A percentile compares a stretch with the other conserved stretches of the same genome.
Conservation (phyloP, 2,329 filamentous ascomycete species). For the Pseudopithomyces chartarum region DNA sequence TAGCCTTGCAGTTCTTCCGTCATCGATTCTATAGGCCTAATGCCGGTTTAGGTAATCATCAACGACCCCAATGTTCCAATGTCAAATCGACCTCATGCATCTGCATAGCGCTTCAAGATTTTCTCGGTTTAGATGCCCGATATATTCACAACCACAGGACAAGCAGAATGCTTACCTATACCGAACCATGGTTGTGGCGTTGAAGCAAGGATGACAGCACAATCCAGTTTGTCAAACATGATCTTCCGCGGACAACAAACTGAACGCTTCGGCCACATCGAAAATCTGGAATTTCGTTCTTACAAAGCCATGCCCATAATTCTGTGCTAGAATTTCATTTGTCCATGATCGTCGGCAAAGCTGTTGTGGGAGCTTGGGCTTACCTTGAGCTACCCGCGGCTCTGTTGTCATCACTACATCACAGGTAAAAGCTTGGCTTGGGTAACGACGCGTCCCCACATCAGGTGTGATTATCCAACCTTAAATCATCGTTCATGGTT, state of each 20-base stretch:
- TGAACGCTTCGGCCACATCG: not conserved
- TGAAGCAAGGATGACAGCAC: no score
- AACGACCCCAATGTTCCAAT: not conserved
- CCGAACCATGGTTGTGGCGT: no score
- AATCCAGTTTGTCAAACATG: no score
- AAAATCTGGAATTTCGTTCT: not conserved
- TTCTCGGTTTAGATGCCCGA: no score
- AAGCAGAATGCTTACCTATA: no score
- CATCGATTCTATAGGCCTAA: not conserved
- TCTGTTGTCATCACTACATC: slow-evolving; percentile 41
- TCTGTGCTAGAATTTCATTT: not conserved
- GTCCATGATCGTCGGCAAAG: not conserved
- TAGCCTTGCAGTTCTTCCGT: not conserved
- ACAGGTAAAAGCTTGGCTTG: slow-evolving; percentile 20
- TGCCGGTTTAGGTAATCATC: no score
- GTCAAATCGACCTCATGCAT: not conserved
- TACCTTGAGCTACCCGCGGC: not conserved
- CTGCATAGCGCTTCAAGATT: not conserved
- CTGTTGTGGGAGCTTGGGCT: slow-evolving; percentile 18
- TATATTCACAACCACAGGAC: no score
- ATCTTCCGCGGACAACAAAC: no score
- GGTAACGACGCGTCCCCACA: slow-evolving; percentile 23
- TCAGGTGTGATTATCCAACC: slow-evolving; percentile 5
- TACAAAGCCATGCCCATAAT: not conserved
- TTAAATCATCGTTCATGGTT: not conserved